These are phyloP conservation scores for Pisolithus tinctorius DNA, from an alignment of 768 basidiomycete genomes.

Conservation along the genomic window DNA sequence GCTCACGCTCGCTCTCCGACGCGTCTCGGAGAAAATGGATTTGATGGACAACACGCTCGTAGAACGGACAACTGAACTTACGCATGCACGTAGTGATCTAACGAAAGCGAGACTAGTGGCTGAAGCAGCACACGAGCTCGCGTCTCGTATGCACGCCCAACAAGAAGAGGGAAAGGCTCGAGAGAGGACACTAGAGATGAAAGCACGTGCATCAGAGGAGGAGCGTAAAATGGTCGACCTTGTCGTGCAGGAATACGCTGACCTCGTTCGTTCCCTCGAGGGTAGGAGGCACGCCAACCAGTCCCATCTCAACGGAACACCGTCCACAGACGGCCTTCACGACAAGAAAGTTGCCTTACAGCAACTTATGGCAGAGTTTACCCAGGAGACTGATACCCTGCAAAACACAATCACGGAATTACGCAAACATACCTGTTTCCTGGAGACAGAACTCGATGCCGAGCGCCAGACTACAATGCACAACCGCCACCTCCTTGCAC, in stretches of 20 bases:
- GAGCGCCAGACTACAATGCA: slow-evolving; percentile 38
- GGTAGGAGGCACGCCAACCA: slow-evolving; percentile 28
- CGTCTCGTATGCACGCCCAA: slow-evolving; percentile 43
- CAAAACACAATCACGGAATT: slow-evolving; percentile 37
- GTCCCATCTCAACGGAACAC: slow-evolving; percentile 5
- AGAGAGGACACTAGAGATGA: slow-evolving; percentile 44
- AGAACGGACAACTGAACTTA: slow-evolving; percentile 42
- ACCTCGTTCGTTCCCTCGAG: slow-evolving; percentile 62
- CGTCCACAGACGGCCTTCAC: slow-evolving; percentile 34
- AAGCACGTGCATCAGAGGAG: slow-evolving; percentile 45
- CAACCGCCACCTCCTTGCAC: slow-evolving; percentile 40
- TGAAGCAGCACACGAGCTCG: slow-evolving; percentile 51
- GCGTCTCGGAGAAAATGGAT: slow-evolving; percentile 60
- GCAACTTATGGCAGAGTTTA: slow-evolving; percentile 43
- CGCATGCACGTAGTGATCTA: slow-evolving; percentile 37
- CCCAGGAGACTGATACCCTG: slow-evolving; percentile 39
- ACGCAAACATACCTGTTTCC: slow-evolving; percentile 36
- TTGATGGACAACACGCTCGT: slow-evolving; percentile 52
- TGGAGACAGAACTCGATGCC: slow-evolving; percentile 38
- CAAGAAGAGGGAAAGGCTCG: slow-evolving; percentile 47
- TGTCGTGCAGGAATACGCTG: slow-evolving; percentile 68
- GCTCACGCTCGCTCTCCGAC: slow-evolving; percentile 62
- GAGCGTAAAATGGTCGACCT: slow-evolving; percentile 54
- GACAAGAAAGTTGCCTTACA: slow-evolving; percentile 46
- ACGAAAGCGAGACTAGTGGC: slow-evolving; percentile 34